Conservation (phyloP, 352 stramenopile genomes). For the Phytophthora crassamura region DNA sequence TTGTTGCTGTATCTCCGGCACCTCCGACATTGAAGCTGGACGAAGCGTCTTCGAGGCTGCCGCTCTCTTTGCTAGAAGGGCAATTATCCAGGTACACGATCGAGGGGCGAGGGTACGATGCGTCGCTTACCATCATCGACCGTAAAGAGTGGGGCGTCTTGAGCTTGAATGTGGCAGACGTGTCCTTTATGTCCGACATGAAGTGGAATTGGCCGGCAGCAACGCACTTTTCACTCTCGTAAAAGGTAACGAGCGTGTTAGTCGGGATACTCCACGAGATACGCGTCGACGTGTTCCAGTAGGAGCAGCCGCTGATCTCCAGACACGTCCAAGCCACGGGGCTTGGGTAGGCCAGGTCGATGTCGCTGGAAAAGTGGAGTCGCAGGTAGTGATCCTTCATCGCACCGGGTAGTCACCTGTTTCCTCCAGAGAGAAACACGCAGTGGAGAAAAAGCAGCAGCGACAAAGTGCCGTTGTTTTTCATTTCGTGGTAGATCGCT, state of each 20-base stretch:
- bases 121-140: constrained; percentile 17
- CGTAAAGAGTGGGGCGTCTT: constrained; percentile 5
- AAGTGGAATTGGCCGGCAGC: constrained; percentile 1
- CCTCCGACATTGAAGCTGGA: too few species aligned
- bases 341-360: constrained; percentile 9
- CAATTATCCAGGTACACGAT: constrained; percentile 16
- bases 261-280: constrained; percentile 13
- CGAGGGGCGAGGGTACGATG: neutral
- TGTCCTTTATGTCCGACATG: constrained; percentile 7
- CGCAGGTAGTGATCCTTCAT: too few species aligned
- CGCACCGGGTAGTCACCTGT: too few species aligned
- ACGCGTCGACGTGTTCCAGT: constrained; percentile 1
- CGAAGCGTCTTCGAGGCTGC: neutral
- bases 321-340: constrained; percentile 8
- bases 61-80: neutral
- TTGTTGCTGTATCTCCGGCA: too few species aligned
- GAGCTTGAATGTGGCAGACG: neutral
- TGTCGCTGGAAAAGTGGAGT: neutral
- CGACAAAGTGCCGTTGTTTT: too few species aligned
- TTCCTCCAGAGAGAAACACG: too few species aligned
- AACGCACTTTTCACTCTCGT: constrained; percentile 18
- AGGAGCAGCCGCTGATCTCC: constrained; percentile 15
- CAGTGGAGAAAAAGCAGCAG: too few species aligned
- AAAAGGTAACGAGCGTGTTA: constrained; percentile 13
- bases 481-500: too few species aligned